Base-by-base conservation (phyloP, 352 stramenopile genomes). In the Phytophthora vignae region DNA sequence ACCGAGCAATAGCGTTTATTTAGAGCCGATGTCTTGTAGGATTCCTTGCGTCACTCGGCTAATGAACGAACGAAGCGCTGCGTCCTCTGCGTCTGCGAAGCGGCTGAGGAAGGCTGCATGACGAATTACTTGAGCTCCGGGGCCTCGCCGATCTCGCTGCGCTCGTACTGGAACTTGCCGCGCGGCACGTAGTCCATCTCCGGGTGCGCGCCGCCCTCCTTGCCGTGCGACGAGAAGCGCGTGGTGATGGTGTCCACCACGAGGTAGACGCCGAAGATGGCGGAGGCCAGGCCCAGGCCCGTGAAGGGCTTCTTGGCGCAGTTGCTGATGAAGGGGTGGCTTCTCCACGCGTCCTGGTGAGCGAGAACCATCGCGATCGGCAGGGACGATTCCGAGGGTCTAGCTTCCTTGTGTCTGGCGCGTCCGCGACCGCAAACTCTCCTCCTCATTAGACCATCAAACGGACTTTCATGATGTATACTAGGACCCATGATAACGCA, bases 291-390 rank as follows among this genome's bases (percentile, higher is more conserved):
- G 49, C 87, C 89, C 40, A 96, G 67, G 14, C 89, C 89, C 25
- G 89, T 90, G 68, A 96, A 90, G 19, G 89, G 89, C 82, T 96
- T 96, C 86, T 94, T 96, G 69, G 71, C 82, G 77, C 87, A 95
- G 67, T 81, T 80, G 46, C 71, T 61, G 76, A 96, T 90, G 83
- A 96, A 96, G 29, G 89, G 89, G 77, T 96, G 89, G 86, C 91
- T 95, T 67, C 89, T 78, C 89, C 89, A 96, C 60, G 89, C 89
- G 86, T 96, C 89, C 79, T 96, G 89, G 63, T 92, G 83, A 22
- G 86, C 82, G 77, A 96, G 83, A 83, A 96, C 89, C 89, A 96
- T 96, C 11, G 29, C 44, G 48, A 71, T 22, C 36, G 52, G 14
- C 52, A 15, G 21, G 19, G 68, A 48, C 64, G 57, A 73, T 73